Percentiles rank a stretch among this genome's conserved stretches.
Evolutionary conservation across 345 rosid genomes (phyloP).

Genomic region (Dovyalis caffra): DNA sequence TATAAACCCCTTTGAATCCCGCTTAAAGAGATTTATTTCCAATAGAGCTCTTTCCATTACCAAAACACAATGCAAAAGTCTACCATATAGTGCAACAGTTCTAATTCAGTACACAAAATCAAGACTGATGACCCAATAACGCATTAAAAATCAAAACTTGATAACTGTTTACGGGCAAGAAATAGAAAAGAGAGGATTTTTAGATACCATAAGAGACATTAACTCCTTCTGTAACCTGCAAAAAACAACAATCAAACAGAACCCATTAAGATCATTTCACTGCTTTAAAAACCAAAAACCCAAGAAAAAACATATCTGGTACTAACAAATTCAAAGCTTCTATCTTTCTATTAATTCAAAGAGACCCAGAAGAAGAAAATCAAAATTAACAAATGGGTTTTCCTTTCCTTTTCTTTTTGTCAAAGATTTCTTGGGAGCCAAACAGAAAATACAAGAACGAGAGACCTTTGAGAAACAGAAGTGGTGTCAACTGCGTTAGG

Average conservation of each 20-base stretch:
- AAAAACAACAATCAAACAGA: background rate
- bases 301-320: background rate
- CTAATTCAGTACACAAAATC: background rate
- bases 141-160: background rate
- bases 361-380: background rate
- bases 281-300: background rate
- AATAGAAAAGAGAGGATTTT: background rate
- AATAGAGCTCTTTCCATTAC: background rate
- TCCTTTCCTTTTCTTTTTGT: background rate
- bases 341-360: background rate
- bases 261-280: background rate
- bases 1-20: background rate
- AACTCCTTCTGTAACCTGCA: constrained; percentile 35
- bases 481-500: constrained; percentile 41
- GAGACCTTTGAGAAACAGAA: constrained; percentile 53
- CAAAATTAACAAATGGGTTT: background rate
- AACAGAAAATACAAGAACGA: background rate
- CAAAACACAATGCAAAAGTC: background rate
- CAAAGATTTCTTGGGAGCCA: background rate
- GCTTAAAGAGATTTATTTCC: background rate
- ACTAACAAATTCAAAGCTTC: background rate
- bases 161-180: background rate
- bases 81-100: background rate
- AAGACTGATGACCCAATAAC: background rate
- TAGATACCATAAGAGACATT: constrained; percentile 31